Conservation (phyloP, 192 early-diverging fungal genomes). For the Podochytrium sp. region DNA sequence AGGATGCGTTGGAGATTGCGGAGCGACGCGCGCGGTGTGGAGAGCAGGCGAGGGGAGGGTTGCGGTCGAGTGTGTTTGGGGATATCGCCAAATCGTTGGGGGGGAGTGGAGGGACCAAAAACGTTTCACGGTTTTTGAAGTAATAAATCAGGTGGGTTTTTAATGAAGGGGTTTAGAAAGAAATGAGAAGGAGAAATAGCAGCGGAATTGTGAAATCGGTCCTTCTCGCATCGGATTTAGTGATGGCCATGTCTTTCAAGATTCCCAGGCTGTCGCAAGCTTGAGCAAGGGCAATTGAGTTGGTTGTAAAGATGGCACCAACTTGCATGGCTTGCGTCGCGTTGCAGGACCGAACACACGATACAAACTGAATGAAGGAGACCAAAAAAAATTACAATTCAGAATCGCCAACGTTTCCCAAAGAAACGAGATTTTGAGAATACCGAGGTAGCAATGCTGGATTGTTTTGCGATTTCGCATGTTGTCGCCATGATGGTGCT, state of each 20-base stretch:
- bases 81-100: conserved; percentile 47
- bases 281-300: not conserved
- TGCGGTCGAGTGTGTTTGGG: conserved; percentile 43
- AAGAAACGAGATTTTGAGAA: not conserved
- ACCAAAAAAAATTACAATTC: no score
- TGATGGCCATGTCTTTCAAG: not conserved
- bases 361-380: not conserved
- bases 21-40: conserved; percentile 47
- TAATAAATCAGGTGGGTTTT: no score
- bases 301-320: not conserved
- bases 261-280: not conserved
- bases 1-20: conserved; percentile 38
- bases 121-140: conserved; percentile 25
- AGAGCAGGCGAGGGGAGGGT: conserved; percentile 35
- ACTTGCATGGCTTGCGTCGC: not conserved
- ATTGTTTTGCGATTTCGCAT: not conserved
- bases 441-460: not conserved
- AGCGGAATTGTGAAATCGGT: not conserved
- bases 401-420: not conserved
- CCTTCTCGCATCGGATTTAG: not conserved
- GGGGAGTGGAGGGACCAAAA: conserved; percentile 38
- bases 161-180: not conserved
- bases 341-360: not conserved
- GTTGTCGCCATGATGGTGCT: not conserved
- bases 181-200: not conserved